Conservation (phyloP, 495 filamentous ascomycete genomes). For the Rhizodiscina lignyota region DNA sequence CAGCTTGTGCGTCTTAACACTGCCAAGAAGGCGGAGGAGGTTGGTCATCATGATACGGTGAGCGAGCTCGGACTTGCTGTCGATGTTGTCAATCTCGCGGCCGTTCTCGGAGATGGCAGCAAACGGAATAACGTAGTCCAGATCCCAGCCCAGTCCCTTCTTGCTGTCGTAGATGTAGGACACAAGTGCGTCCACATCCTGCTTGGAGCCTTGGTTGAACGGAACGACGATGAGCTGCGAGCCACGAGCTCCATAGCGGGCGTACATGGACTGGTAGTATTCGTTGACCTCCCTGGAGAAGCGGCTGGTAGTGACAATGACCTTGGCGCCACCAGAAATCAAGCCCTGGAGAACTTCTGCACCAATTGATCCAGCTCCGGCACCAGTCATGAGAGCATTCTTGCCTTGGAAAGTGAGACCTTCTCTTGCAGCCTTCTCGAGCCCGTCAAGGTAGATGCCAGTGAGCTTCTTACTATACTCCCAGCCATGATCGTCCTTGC, state of each 20-base stretch:
- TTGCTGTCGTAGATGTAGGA: conserved; percentile 96
- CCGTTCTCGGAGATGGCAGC: conserved; percentile 96
- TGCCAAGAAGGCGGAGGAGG: conserved; percentile 74
- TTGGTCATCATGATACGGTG: conserved; percentile 99
- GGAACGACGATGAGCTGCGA: conserved; percentile 95
- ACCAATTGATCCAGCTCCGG: conserved; percentile 93
- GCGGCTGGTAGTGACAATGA: conserved; percentile 87
- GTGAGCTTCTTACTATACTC: conserved; percentile 98
- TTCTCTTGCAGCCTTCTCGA: conserved; percentile 71
- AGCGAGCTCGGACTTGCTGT: conserved; percentile 95
- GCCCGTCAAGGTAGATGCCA: conserved; percentile 73
- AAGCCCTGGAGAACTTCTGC: conserved; percentile 96
- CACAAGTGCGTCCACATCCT: conserved; percentile 84
- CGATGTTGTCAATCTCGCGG: conserved; percentile 91
- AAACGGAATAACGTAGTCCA: conserved; percentile 93
- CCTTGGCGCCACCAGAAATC: conserved; percentile 90
- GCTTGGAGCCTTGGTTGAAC: conserved; percentile 97
- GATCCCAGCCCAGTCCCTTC: conserved; percentile 92
- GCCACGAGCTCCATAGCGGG: conserved; percentile 78
- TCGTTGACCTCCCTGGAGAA: conserved; percentile 97
- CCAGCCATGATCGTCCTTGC: conserved; percentile 89
- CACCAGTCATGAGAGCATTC: conserved; percentile 96
- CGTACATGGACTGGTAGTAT: conserved; percentile 98
- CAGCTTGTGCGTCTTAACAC: conserved; percentile 79
- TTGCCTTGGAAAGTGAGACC: conserved; percentile 89